These are phyloP conservation scores for Boletus reticuloceps DNA, from an alignment of 768 basidiomycete species.

Conservation along the genomic window DNA sequence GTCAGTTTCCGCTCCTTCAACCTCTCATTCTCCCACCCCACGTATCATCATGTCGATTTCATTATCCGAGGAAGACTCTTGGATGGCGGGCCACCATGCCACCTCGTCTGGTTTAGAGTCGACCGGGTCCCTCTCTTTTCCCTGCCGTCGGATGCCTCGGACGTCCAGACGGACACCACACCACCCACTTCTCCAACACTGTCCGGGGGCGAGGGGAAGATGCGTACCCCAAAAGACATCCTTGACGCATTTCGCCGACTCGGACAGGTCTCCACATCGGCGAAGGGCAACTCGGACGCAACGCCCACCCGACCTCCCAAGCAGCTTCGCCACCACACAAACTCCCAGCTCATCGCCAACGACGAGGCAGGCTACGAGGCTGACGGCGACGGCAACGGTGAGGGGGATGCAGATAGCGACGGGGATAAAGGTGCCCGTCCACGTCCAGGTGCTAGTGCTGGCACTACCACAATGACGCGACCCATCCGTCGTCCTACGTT, in stretches of 20 bases:
- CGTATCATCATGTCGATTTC: constrained; percentile 8
- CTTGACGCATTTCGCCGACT: constrained; percentile 15
- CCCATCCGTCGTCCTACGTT: constrained; percentile 11
- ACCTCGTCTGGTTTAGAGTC: constrained; percentile 14
- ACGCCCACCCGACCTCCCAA: constrained; percentile 1
- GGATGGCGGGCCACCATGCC: neutral
- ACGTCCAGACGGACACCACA: constrained; percentile 18
- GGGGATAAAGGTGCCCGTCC: neutral
- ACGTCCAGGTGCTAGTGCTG: neutral
- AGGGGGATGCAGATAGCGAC: neutral
- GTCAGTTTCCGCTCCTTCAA: neutral
- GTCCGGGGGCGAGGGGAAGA: constrained; percentile 1
- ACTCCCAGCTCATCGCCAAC: neutral
- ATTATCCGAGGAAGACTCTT: constrained; percentile 10
- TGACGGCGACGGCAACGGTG: constrained; percentile 12
- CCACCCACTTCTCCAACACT: constrained; percentile 18
- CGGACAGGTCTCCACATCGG: neutral
- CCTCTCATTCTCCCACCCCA: neutral
- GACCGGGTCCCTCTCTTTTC: constrained; percentile 9
- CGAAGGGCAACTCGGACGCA: neutral
- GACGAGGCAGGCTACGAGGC: constrained; percentile 29
- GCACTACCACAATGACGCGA: neutral
- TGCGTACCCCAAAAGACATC: constrained; percentile 6
- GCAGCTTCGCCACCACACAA: neutral
- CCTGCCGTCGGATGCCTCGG: constrained; percentile 12